A percentile compares a stretch with the other conserved stretches of the same genome.
Evolutionary conservation across 2,329 filamentous ascomycete genomes (phyloP).

Genomic region (Fusarium humuli): DNA sequence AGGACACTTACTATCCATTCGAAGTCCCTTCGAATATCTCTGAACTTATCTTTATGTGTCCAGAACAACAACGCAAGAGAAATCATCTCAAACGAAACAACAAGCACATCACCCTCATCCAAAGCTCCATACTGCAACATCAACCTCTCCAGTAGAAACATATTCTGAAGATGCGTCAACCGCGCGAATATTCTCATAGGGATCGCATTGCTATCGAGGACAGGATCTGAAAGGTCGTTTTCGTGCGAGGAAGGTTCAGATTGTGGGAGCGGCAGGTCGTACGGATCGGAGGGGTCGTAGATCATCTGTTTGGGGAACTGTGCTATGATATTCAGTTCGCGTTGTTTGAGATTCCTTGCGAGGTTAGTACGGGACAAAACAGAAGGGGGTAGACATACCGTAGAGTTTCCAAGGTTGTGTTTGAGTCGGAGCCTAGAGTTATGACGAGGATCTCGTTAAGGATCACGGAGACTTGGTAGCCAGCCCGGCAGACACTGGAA

Average conservation of each 20-base stretch:
- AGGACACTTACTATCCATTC: constrained; percentile 7
- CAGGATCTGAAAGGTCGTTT: constrained; percentile 4
- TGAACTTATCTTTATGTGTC: constrained; percentile 19
- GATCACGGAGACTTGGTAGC: not conserved
- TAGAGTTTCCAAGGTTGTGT: not conserved
- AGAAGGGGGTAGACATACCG: not conserved
- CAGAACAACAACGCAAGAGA: not conserved
- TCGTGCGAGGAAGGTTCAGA: rapidly evolving
- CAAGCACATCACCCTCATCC: not conserved
- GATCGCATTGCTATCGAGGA: not conserved
- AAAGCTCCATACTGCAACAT: not conserved
- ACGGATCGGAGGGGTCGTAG: not conserved
- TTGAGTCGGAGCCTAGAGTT: not conserved
- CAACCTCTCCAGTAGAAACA: constrained; percentile 14
- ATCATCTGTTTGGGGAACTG: not conserved
- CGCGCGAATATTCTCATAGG: not conserved
- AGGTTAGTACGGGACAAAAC: rapidly evolving
- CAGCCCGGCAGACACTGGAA: not conserved
- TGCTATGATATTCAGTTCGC: not conserved
- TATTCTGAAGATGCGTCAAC: constrained; percentile 13
- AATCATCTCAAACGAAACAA: constrained; percentile 21
- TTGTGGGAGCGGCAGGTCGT: not conserved
- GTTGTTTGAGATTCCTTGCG: not conserved
- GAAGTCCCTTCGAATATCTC: not conserved
- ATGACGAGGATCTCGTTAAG: not conserved